Evolutionary conservation across 1,284 basidiomycete species (phyloP), one percentile per base, ranked within the genome.

Genomic region (Rhodotorula sp.): DNA sequence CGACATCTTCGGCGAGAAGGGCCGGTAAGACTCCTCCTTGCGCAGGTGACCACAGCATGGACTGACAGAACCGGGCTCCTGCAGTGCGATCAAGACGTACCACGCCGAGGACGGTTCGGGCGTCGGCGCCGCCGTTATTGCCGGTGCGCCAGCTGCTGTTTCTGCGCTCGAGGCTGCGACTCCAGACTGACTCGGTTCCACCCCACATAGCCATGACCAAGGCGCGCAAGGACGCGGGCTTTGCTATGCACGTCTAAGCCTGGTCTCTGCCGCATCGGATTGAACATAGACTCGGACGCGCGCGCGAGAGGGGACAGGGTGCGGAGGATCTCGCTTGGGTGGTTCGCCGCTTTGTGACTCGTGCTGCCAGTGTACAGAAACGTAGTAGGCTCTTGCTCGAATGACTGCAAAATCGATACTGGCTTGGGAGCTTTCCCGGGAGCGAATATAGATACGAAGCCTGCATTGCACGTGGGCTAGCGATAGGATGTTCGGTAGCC

Each of bases 71-170:
- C 13, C 5, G 25, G 2, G 25, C 17, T 2, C 13, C 21, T 9
- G 19, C 53, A 63, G 62, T 90, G 90, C 77, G 78, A 92, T 97
- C 78, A 82, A 89, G 48, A 96, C 93, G 0, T 87, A 92, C 81
- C 92, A 93, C 78, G 94, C 94, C 23, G 94, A 97, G 81, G 94
- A 97, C 79, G 94, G 94, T 64, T 93, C 91, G 73, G 94, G 94
- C 77, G 93, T 97, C 53, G 94, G 94, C n/a, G 92, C 90, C 76
- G 93, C 93, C 7, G 94, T 97, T 80, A 96, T 97, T 77, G 94
- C 93, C 49, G 91, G 91, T 91, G 72, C 76, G 88, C 84, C 8
- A 52, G 21, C 12, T 14, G 16, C 19, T 23, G 10, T 49, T 17
- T 21, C 21, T 49, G 27, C 2, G 27, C 25, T 34, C 17, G 23